A percentile compares a stretch with the other conserved stretches of the same genome.
phyloP scores from a whole-genome alignment of 176 grass and related monocot genomes.

The Lolium multiflorum region DNA sequence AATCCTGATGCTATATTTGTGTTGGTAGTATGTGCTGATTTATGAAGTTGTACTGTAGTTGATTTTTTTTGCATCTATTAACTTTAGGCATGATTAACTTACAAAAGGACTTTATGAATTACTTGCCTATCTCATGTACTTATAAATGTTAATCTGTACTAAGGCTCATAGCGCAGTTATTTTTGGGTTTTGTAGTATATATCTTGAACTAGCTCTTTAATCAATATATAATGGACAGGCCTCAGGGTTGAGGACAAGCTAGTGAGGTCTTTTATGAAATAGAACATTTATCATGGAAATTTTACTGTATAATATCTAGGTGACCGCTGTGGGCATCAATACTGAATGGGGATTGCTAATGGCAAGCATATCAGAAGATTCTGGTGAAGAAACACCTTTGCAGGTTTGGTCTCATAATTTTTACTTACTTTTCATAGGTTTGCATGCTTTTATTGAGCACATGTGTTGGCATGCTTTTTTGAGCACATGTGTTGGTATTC shows the following conservation, averaged over 20 bases:
- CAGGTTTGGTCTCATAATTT: conserved; percentile 65
- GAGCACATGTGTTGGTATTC: conserved; percentile 7
- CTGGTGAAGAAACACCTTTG: conserved; percentile 96
- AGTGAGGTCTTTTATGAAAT: neutral
- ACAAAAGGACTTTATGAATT: too few relatives aligned
- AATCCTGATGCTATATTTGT: neutral
- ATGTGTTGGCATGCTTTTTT: conserved; percentile 11
- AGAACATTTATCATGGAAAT: conserved; percentile 2
- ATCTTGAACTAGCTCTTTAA: neutral
- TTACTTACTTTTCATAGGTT: conserved; percentile 22
- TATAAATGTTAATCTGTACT: neutral
- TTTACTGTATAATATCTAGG: conserved; percentile 56
- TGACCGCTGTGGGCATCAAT: conserved; percentile 90
- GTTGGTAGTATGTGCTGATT: conserved; percentile 1
- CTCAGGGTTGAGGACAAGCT: neutral
- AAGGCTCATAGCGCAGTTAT: neutral
- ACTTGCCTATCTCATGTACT: neutral
- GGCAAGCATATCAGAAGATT: conserved; percentile 99
- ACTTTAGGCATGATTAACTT: too few relatives aligned
- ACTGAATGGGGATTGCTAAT: conserved; percentile 96
- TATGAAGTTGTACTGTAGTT: neutral
- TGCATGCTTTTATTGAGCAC: neutral
- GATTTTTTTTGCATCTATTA: neutral
- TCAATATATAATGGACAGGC: neutral
- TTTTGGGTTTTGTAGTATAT: neutral